A percentile compares a stretch with the other conserved stretches of the same genome.
Evolutionary conservation across 176 grass and related monocot species (phyloP).

Genomic region (Ensete glaucum): DNA sequence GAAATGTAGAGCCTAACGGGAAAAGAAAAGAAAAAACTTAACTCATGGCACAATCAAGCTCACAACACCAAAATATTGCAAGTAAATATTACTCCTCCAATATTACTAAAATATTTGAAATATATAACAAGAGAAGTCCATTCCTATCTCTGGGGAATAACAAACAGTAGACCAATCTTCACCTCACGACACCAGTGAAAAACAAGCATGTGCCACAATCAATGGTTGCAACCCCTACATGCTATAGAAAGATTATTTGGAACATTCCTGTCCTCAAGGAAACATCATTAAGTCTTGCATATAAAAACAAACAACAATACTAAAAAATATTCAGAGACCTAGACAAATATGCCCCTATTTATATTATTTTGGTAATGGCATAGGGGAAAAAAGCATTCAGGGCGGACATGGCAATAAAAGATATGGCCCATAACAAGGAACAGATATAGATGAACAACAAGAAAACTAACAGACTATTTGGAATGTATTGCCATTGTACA

Average conservation of each 20-base stretch:
- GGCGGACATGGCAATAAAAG: background rate
- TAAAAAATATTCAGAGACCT: too few relatives aligned
- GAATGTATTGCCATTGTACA: background rate
- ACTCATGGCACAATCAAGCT: background rate
- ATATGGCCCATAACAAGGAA: background rate
- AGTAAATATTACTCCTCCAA: background rate
- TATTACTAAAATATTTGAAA: background rate
- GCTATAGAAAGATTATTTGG: conserved; percentile 20
- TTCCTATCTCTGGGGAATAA: conserved; percentile 3
- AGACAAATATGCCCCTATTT: too few relatives aligned
- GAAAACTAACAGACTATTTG: background rate
- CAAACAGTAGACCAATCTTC: conserved; percentile 6
- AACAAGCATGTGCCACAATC: conserved; percentile 25
- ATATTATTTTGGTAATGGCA: too few relatives aligned
- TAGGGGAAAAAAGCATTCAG: too few relatives aligned
- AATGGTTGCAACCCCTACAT: conserved; percentile 25
- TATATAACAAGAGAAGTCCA: conserved; percentile 3
- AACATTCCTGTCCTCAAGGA: background rate
- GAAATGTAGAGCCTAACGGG: conserved; percentile 9
- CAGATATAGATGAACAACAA: background rate
- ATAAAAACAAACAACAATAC: too few relatives aligned
- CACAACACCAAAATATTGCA: background rate
- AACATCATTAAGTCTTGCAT: too few relatives aligned
- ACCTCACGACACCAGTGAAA: conserved; percentile 17
- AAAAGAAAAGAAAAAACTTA: background rate